Evolutionary conservation across 2,329 filamentous ascomycete species (phyloP), one percentile per base, ranked within the genome.

Genomic region (Colletotrichum gigasporum): DNA sequence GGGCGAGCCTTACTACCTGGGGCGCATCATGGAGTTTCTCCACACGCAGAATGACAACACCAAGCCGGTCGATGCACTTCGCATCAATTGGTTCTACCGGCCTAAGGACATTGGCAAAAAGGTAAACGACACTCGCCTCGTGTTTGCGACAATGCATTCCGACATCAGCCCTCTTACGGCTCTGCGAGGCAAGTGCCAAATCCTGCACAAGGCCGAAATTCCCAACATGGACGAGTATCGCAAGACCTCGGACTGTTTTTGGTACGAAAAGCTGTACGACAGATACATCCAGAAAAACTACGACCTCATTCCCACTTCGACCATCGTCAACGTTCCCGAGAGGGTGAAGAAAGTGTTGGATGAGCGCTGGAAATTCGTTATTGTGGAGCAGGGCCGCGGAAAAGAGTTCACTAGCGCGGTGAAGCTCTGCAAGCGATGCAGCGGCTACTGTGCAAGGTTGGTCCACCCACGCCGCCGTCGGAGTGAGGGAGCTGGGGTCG

Each of bases 91-190:
- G 96, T 97, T 95, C 79, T 98, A 98, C 78, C 90, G 96, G 39
- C 95, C 96, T 60, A 94, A 96, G 78, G 96, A 99, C 79, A 97
- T 98, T 74, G 92, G 93, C 70, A 92, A 94, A 71, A 96, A 94
- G 80, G 91, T 92, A 70, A 91, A 92, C 76, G 96, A 99, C 82
- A 95, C 92, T 64, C 91, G 96, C 67, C 85, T 95, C 72, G 89
- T 99, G 54, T 97, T 95, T 79, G 95, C 94, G 67, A 97, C 96
- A 28, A 99, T 99, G 96, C 96, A 99, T 79, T 98, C 96, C 24
- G 96, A 99, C 81, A 91, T 94, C 67, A 97, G 93, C 75, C 96
- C 96, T 62, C 84, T 99, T 72, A 94, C 94, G 52, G 93, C 96
- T 45, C 83, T 99, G 70, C 93, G 96, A 73, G 96, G 96, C 70